Evolutionary conservation across 441 rosid genomes (phyloP), one percentile per base, ranked within the genome.

Genomic region (Viola pubescens): DNA sequence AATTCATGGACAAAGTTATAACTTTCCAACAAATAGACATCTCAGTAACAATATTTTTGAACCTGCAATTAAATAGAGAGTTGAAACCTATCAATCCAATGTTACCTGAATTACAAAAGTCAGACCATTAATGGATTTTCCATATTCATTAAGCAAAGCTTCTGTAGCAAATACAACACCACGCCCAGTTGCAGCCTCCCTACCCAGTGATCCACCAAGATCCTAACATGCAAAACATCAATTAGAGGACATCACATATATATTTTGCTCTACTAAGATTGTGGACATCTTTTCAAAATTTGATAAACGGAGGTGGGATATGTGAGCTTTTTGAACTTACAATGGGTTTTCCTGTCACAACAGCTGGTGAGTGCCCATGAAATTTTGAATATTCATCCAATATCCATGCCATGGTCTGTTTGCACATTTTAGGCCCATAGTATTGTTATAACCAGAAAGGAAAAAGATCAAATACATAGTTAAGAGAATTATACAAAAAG

Each of bases 191-290:
- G 99, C 97, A 72, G 97, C 95, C 67, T 94, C 97, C 70, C 99
- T 85, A 58, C 99, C 97, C n/a, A 90, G 68, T 13, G 99, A 94
- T 69, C 99, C 99, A 60, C 99, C 99, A 53, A 90, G 94, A 84
- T 89, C 97, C 99, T 94, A 77, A 34, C 64, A 62, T 4, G 47
- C 51, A 52, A 74, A 56, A 62, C 10, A 63, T 9, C 53, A 44
- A 54, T 26, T 26, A 26, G 3, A 26, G 34, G 34, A 1, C 34
- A 26, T 26, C 34, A 26, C 34, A 26, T 26, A 26, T 1, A 26
- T 26, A 26, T 26, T 26, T 1, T 26, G 34, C 34, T 26, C 3
- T 26, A 2, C 2, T 26, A 1, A 26, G 34, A 26, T 26, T 0
- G 2, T 26, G 34, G 34, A 26, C 3, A 26, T 2, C 2, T 26